phyloP scores from a whole-genome alignment of 2,329 filamentous ascomycete species.

The Phialocephala subalpina region DNA sequence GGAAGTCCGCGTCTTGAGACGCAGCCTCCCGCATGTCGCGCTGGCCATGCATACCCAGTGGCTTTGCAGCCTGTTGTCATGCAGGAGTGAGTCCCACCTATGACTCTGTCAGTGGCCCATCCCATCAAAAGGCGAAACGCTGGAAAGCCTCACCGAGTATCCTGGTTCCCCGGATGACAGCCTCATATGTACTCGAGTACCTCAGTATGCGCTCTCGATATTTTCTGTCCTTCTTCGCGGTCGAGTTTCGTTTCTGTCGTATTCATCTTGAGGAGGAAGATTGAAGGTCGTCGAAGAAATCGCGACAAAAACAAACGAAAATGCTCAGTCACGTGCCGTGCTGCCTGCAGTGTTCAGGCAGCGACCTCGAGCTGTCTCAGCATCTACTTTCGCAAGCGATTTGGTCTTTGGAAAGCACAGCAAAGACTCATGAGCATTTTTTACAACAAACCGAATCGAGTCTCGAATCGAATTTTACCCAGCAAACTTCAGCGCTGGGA shows the following conservation, averaged over 20 bases:
- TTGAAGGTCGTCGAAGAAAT: neutral
- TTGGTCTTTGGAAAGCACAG: neutral
- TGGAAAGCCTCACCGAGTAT: conserved; percentile 1
- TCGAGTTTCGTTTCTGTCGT: neutral
- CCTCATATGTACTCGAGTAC: neutral
- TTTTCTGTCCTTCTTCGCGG: neutral
- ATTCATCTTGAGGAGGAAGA: neutral
- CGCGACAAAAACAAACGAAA: neutral
- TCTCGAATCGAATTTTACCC: neutral
- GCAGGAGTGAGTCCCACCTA: neutral
- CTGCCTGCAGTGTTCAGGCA: conserved; percentile 1
- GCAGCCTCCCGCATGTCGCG: neutral
- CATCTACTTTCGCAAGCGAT: conserved; percentile 17
- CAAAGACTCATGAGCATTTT: neutral
- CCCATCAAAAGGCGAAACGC: neutral
- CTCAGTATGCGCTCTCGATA: neutral
- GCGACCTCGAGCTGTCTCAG: conserved; percentile 9
- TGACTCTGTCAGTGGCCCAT: conserved; percentile 4
- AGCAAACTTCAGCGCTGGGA: neutral
- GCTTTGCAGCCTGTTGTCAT: conserved; percentile 3
- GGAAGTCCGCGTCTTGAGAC: neutral
- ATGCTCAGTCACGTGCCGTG: conserved; percentile 1
- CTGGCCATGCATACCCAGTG: conserved; percentile 2
- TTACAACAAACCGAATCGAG: neutral
- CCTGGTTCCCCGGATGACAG: neutral